phyloP scores from a whole-genome alignment of 2,329 filamentous ascomycete species.

The Colletotrichum coccodes region DNA sequence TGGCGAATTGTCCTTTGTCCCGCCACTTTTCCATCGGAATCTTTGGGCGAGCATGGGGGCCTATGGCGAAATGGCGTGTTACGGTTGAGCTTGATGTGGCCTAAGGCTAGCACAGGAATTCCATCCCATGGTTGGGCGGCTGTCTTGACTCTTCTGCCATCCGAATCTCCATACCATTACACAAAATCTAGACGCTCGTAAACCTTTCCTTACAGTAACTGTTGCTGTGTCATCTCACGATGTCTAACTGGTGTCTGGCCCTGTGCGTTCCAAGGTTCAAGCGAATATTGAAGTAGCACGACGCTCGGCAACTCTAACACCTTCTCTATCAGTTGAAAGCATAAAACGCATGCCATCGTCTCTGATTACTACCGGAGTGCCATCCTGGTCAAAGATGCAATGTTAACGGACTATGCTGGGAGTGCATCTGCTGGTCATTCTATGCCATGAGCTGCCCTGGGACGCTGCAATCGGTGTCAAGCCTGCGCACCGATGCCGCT shows the following conservation, averaged over 20 bases:
- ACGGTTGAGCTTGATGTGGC: slow-evolving; percentile 1
- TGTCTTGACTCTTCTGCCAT: not conserved
- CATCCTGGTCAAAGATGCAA: not conserved
- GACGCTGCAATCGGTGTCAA: not conserved
- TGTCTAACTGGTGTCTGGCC: not conserved
- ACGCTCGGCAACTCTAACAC: not conserved
- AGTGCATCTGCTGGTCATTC: not conserved
- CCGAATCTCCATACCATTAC: not conserved
- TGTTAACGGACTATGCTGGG: not conserved
- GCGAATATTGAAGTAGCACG: slow-evolving; percentile 5
- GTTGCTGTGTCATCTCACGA: not conserved
- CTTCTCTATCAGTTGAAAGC: not conserved
- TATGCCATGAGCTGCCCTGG: not conserved
- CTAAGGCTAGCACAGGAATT: not conserved
- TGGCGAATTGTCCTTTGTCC: not conserved
- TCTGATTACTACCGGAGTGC: too few species aligned
- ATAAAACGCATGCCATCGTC: too few species aligned
- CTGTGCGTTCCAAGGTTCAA: not conserved
- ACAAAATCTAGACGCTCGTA: not conserved
- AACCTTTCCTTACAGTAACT: not conserved
- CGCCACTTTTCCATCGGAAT: not conserved
- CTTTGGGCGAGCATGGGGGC: not conserved
- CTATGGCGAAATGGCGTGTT: slow-evolving; percentile 17
- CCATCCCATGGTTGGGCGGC: not conserved
- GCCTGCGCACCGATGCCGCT: not conserved